Evolutionary conservation across 1,284 basidiomycete species (phyloP).

Genomic region (Ceratobasidium sp.): DNA sequence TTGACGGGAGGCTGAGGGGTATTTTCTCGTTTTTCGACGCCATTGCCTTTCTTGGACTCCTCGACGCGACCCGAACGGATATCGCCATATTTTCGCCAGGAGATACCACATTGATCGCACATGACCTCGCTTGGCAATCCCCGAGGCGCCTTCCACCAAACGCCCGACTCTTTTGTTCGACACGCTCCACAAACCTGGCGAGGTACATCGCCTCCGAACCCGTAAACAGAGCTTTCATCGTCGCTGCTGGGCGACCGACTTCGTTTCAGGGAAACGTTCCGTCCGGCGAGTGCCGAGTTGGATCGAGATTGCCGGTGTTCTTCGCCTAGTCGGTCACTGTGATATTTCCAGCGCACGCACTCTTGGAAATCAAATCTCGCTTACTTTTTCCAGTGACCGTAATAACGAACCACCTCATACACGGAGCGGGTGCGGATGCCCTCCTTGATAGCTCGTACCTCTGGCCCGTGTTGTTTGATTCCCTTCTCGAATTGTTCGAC

Average conservation of each 20-base stretch:
- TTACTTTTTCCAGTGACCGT: slow-evolving; percentile 78
- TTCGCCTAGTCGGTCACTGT: slow-evolving; percentile 44
- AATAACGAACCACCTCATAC: slow-evolving; percentile 81
- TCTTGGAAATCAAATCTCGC: too few relatives aligned
- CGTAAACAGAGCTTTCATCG: slow-evolving; percentile 72
- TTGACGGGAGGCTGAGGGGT: slow-evolving; percentile 73
- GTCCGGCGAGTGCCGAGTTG: slow-evolving; percentile 38
- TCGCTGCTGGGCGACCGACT: slow-evolving; percentile 59
- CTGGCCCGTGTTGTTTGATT: slow-evolving; percentile 72
- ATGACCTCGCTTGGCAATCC: slow-evolving; percentile 72
- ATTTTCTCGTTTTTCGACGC: slow-evolving; percentile 74
- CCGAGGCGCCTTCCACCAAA: slow-evolving; percentile 88
- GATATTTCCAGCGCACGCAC: too few relatives aligned
- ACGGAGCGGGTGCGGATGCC: slow-evolving; percentile 74
- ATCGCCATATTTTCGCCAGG: slow-evolving; percentile 90
- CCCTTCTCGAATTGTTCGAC: slow-evolving; percentile 76
- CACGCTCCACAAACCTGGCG: slow-evolving; percentile 70
- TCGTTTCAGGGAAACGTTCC: slow-evolving; percentile 49
- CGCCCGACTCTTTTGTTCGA: slow-evolving; percentile 71
- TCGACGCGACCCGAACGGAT: slow-evolving; percentile 56
- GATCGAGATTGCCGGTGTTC: slow-evolving; percentile 43
- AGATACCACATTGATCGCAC: slow-evolving; percentile 79
- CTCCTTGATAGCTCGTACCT: slow-evolving; percentile 77
- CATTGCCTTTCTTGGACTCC: slow-evolving; percentile 57
- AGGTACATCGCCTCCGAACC: slow-evolving; percentile 51